Evolutionary conservation across 805 yeast genomes (phyloP), one percentile per base, ranked within the genome.

Genomic region (Cyberlindnera veronae): DNA sequence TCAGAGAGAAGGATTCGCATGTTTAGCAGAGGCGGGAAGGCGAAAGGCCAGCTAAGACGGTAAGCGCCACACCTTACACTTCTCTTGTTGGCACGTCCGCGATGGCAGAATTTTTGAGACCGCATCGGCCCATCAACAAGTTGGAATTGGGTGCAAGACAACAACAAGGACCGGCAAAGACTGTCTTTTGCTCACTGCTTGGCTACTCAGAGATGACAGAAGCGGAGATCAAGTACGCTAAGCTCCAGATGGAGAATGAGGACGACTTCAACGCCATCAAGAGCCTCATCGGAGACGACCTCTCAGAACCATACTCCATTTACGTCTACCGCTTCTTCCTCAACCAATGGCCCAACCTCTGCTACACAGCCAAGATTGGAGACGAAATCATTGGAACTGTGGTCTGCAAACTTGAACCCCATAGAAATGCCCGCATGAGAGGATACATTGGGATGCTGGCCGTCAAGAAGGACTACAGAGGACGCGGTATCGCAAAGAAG

Each of bases 391-490:
- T 90, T n/a, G 99, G 97, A 3, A 86, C 84, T 28, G 80, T 91
- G 7, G 85, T 93, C 6, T 81, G 95, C 38, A 87, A 89, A 54
- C 76, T 80, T 11, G 95, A 85, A 48, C 68, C 75, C 1, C 97
- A 91, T 62, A 71, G 91, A 44, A 71, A 74, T 17, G 81, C 77
- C 10, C 69, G 96, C 44, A 58, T 71, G 50, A 71, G 99, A 45
- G 99, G 99, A 0, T 93, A 93, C 56, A 90, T 93, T 21, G 99
- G 97, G 2, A 93, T 93, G 99, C 66, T 93, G 39, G 96, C 95
- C 0, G 95, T 91, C 11, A 80, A 81, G 36, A 77, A 79, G 28
- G 58, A 63, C 13, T 80, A 72, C 57, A 68, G 99, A 40, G 90
- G 95, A 3, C 67, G 66, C 32, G 96, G 96, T 1, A 83, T 90